These are phyloP conservation scores for Nelumbo lutea DNA, from an alignment of 164 flowering plant species.

Conservation along the genomic window DNA sequence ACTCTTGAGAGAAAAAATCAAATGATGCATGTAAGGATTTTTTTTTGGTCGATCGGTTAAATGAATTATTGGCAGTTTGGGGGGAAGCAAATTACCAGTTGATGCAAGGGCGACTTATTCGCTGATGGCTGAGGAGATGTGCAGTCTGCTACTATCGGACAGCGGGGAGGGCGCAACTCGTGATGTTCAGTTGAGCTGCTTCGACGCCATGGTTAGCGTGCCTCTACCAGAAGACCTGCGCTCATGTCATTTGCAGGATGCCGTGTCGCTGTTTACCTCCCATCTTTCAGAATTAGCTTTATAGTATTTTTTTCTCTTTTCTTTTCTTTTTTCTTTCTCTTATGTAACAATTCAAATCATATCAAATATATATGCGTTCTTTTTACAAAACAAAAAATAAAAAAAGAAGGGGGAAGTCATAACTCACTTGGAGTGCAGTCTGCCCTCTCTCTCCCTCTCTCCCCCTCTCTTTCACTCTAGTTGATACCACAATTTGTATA, in stretches of 20 bases:
- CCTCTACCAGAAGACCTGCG: conserved; percentile 81
- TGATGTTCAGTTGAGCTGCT: conserved; percentile 66
- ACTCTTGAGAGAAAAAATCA: too few species aligned
- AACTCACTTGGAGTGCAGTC: too few species aligned
- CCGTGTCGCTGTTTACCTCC: conserved; percentile 62
- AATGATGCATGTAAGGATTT: too few species aligned
- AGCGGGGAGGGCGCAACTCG: conserved; percentile 40
- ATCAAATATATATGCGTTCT: too few species aligned
- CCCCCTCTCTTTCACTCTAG: too few species aligned
- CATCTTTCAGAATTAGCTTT: conserved; percentile 57
- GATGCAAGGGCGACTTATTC: conserved; percentile 87
- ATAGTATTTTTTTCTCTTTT: neutral
- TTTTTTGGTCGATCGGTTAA: conserved; percentile 35
- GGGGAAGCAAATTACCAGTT: conserved; percentile 49
- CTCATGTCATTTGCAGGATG: conserved; percentile 77
- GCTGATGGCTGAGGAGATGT: conserved; percentile 87
- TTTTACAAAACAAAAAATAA: too few species aligned
- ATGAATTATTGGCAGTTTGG: conserved; percentile 67
- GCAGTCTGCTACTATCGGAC: conserved; percentile 47
- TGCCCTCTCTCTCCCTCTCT: too few species aligned
- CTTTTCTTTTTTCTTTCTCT: too few species aligned
- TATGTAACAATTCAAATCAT: too few species aligned
- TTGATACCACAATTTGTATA: too few species aligned
- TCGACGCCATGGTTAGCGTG: conserved; percentile 49
- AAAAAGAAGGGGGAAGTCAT: too few species aligned